These are phyloP conservation scores for Akanthomyces lecanii DNA, from an alignment of 2,329 filamentous ascomycete species.

Conservation along the genomic window DNA sequence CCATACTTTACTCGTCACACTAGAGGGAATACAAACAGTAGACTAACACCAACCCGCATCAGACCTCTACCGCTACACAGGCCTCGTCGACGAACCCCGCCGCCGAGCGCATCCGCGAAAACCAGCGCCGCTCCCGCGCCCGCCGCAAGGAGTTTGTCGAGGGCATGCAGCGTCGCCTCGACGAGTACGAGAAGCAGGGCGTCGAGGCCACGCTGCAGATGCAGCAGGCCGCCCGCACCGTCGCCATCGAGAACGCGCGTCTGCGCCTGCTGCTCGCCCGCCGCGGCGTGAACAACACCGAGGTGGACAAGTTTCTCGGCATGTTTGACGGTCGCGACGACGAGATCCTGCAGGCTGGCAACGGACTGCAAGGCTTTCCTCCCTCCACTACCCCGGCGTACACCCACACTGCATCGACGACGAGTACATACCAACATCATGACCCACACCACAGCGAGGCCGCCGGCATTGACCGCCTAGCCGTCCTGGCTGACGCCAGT, in stretches of 20 bases:
- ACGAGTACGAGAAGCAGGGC: slow-evolving; percentile 44
- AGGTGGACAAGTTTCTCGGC: slow-evolving; percentile 38
- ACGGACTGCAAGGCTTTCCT: not conserved
- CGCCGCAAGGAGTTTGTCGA: slow-evolving; percentile 48
- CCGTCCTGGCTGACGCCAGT: slow-evolving; percentile 37
- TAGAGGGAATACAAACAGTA: not conserved
- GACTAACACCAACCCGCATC: not conserved
- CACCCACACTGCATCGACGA: not conserved
- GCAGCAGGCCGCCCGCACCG: slow-evolving; percentile 48
- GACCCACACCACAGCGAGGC: slow-evolving; percentile 1
- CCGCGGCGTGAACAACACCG: slow-evolving; percentile 35
- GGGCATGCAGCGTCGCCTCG: slow-evolving; percentile 42
- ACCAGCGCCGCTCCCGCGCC: slow-evolving; percentile 50
- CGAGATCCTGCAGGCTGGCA: slow-evolving; percentile 22
- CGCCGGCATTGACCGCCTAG: slow-evolving; percentile 29
- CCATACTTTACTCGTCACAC: too few species aligned
- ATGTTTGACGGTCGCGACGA: slow-evolving; percentile 28
- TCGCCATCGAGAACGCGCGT: slow-evolving; percentile 45
- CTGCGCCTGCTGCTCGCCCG: slow-evolving; percentile 40
- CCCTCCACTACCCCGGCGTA: not conserved
- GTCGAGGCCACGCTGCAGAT: slow-evolving; percentile 49
- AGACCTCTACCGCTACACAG: not conserved
- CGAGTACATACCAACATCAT: slow-evolving; percentile 6
- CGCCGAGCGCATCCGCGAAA: slow-evolving; percentile 41
- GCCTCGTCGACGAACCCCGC: slow-evolving; percentile 23